These are phyloP conservation scores for Pezicula carpinea DNA, from an alignment of 2,329 filamentous ascomycete genomes.

Conservation along the genomic window DNA sequence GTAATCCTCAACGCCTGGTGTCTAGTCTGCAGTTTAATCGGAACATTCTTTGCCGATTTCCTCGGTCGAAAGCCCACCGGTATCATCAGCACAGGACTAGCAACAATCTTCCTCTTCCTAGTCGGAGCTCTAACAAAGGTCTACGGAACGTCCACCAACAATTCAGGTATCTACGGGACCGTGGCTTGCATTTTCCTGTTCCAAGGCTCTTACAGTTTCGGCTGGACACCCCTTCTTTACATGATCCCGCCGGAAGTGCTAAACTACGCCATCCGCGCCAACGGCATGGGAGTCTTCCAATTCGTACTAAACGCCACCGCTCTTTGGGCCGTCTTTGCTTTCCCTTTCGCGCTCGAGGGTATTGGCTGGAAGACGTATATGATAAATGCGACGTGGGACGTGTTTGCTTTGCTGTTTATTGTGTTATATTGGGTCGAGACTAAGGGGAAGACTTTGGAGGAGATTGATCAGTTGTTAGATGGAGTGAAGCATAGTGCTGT, in stretches of 20 bases:
- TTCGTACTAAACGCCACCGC: not conserved
- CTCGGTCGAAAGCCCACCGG: constrained; percentile 42
- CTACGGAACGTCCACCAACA: not conserved
- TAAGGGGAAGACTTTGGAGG: constrained; percentile 33
- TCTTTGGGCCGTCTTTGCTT: constrained; percentile 34
- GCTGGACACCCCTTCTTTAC: constrained; percentile 43
- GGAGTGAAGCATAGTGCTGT: constrained; percentile 25
- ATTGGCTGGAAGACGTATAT: constrained; percentile 15
- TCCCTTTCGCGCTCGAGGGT: constrained; percentile 36
- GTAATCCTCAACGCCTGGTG: constrained; percentile 49
- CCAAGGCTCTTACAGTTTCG: constrained; percentile 45
- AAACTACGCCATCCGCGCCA: constrained; percentile 42
- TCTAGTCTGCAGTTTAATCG: constrained; percentile 35
- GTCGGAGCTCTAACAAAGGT: constrained; percentile 48
- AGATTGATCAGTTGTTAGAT: constrained; percentile 33
- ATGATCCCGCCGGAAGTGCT: constrained; percentile 44
- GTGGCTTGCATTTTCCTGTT: constrained; percentile 48
- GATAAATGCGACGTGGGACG: constrained; percentile 15
- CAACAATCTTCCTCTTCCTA: constrained; percentile 43
- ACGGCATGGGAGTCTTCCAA: constrained; percentile 37
- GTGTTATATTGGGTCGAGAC: constrained; percentile 35
- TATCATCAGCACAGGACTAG: constrained; percentile 32
- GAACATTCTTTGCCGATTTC: constrained; percentile 36
- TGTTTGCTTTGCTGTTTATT: constrained; percentile 40
- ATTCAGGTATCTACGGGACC: constrained; percentile 14